Evolutionary conservation across 345 rosid genomes (phyloP).

Genomic region (Corchorus capsularis): DNA sequence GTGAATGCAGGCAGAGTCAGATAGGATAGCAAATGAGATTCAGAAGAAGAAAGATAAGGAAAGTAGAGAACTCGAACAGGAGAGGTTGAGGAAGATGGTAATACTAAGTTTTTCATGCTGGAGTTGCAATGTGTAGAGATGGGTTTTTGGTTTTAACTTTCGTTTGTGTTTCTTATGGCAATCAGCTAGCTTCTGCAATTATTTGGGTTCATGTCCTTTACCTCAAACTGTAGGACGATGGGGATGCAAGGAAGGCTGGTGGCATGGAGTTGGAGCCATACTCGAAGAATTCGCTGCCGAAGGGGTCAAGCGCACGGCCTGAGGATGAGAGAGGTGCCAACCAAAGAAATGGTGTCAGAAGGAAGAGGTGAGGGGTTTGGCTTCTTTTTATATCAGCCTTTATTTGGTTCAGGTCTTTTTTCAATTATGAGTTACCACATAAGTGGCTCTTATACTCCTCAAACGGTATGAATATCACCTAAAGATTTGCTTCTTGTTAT

Average conservation of each 20-base stretch:
- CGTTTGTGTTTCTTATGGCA: slow-evolving; percentile 71
- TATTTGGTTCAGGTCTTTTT: not conserved
- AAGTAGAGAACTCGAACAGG: slow-evolving; percentile 54
- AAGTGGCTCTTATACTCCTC: not conserved
- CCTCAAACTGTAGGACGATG: slow-evolving; percentile 99
- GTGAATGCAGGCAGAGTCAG: slow-evolving; percentile 65
- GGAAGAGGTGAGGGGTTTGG: slow-evolving; percentile 49
- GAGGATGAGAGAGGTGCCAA: slow-evolving; percentile 53
- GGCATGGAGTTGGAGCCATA: slow-evolving; percentile 43
- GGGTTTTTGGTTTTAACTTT: slow-evolving; percentile 65
- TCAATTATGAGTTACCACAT: not conserved
- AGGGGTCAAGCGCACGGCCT: slow-evolving; percentile 40
- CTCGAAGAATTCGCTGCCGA: slow-evolving; percentile 37
- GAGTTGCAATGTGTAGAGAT: slow-evolving; percentile 47
- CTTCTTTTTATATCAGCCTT: not conserved
- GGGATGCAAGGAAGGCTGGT: slow-evolving; percentile 47
- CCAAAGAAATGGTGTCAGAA: slow-evolving; percentile 55
- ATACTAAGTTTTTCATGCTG: slow-evolving; percentile 67
- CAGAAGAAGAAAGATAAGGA: slow-evolving; percentile 70
- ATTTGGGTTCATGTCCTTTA: slow-evolving; percentile 99
- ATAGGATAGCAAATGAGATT: slow-evolving; percentile 57
- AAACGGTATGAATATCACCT: not conserved
- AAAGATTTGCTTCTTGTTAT: not conserved
- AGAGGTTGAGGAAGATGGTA: slow-evolving; percentile 69
- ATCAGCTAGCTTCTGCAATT: slow-evolving; percentile 99